Conservation (phyloP, 176 grass and related monocot genomes). For the Tuctoria greenei region DNA sequence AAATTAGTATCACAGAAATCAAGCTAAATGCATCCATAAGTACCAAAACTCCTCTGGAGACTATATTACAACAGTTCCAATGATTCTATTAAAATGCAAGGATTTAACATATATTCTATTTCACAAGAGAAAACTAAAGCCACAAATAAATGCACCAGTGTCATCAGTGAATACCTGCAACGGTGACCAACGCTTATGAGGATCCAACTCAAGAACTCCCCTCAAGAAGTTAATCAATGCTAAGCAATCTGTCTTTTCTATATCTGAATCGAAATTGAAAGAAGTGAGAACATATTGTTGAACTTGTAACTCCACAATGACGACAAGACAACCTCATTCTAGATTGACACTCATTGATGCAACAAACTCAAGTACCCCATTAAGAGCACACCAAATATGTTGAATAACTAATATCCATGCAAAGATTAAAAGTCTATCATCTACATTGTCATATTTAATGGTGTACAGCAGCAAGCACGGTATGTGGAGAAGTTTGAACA, state of each 20-base stretch:
- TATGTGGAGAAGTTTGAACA: not conserved
- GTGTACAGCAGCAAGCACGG: constrained; percentile 11
- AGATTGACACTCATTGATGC: not conserved
- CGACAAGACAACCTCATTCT: constrained; percentile 13
- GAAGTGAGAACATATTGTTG: constrained; percentile 22
- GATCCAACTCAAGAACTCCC: constrained; percentile 96
- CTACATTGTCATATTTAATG: constrained; percentile 4
- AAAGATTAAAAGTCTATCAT: constrained; percentile 28
- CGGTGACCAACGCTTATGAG: constrained; percentile 91
- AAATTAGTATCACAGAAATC: constrained; percentile 26
- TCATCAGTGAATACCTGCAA: constrained; percentile 71
- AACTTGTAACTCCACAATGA: constrained; percentile 13
- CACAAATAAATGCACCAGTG: constrained; percentile 11
- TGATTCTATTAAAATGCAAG: constrained; percentile 3
- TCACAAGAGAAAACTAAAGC: not conserved
- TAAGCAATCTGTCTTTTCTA: constrained; percentile 72
- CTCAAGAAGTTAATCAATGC: constrained; percentile 98
- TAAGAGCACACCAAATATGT: constrained; percentile 9
- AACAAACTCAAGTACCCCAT: constrained; percentile 16
- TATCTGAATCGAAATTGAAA: constrained; percentile 42
- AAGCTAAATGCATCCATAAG: constrained; percentile 9
- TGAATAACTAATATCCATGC: constrained; percentile 1
- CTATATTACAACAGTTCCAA: not conserved
- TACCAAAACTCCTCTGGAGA: not conserved
- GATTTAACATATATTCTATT: constrained; percentile 13